phyloP scores from a whole-genome alignment of 1,284 basidiomycete genomes.

The Polyporus tsugae region DNA sequence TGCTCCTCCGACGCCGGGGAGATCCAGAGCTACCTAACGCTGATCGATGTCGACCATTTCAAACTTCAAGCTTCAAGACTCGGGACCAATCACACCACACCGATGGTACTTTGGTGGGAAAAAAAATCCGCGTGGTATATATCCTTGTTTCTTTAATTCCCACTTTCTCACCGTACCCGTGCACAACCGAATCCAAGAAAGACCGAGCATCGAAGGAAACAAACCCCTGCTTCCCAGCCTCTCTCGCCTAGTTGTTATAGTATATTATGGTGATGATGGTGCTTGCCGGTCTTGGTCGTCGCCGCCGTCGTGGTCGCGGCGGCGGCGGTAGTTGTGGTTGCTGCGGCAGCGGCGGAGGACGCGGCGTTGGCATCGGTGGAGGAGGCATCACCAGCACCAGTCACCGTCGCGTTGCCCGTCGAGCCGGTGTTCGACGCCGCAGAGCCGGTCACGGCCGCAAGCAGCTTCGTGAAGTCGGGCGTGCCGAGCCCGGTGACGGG shows the following conservation, averaged over 20 bases:
- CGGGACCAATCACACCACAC: neutral
- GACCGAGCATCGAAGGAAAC: slow-evolving; percentile 47
- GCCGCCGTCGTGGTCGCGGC: neutral
- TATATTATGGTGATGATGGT: slow-evolving; percentile 1
- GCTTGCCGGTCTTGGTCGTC: neutral
- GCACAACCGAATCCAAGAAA: slow-evolving; percentile 51
- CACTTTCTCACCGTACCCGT: slow-evolving; percentile 21
- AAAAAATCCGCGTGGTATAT: neutral
- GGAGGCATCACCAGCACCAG: neutral
- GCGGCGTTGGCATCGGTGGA: neutral
- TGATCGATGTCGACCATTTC: too few species aligned
- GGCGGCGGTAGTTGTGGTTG: neutral
- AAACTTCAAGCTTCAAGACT: too few species aligned
- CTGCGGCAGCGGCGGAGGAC: too few species aligned
- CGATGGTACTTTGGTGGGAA: neutral
- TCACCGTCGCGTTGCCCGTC: slow-evolving; percentile 4
- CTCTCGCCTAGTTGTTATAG: neutral
- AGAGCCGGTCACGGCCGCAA: slow-evolving; percentile 30
- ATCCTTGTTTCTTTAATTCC: slow-evolving; percentile 5
- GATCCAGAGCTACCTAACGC: too few species aligned
- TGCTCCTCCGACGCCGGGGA: too few species aligned
- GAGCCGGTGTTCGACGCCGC: slow-evolving; percentile 8
- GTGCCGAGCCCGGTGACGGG: slow-evolving; percentile 50
- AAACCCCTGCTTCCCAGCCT: neutral
- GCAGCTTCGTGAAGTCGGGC: slow-evolving; percentile 40